phyloP scores from a whole-genome alignment of 2,329 filamentous ascomycete species.

The Pseudopyrenochaeta lycopersici region DNA sequence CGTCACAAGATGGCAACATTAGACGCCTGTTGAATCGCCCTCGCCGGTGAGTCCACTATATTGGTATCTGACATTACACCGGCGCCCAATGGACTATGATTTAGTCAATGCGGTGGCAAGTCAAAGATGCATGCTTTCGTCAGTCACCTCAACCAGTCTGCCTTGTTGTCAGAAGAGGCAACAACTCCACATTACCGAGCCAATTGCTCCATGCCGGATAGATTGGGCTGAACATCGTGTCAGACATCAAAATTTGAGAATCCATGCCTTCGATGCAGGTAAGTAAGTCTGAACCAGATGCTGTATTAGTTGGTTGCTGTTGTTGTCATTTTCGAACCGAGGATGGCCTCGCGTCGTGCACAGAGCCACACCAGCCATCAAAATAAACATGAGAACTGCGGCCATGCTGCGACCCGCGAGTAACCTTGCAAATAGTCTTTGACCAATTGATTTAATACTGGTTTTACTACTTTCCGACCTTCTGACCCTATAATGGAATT shows the following conservation, averaged over 20 bases:
- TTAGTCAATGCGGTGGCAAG: conserved; percentile 44
- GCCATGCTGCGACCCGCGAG: conserved; percentile 39
- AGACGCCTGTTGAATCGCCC: conserved; percentile 37
- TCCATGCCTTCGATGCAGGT: conserved; percentile 19
- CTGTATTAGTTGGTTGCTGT: conserved; percentile 35
- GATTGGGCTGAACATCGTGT: conserved; percentile 30
- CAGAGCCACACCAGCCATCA: conserved; percentile 42
- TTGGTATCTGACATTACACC: conserved; percentile 31
- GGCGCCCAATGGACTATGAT: conserved; percentile 26
- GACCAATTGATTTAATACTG: conserved; percentile 39
- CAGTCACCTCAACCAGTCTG: conserved; percentile 37
- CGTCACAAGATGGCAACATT: conserved; percentile 46
- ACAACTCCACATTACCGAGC: conserved; percentile 36
- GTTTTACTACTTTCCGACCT: conserved; percentile 28
- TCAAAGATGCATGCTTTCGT: conserved; percentile 39
- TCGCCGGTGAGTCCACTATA: conserved; percentile 47
- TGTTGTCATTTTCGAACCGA: conserved; percentile 35
- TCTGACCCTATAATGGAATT: conserved; percentile 25
- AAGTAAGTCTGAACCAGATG: conserved; percentile 26
- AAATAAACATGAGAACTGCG: conserved; percentile 44
- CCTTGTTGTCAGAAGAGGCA: conserved; percentile 38
- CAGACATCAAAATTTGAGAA: conserved; percentile 21
- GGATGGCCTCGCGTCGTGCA: conserved; percentile 39
- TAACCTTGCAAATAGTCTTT: conserved; percentile 42
- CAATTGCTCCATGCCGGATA: conserved; percentile 40